Base-by-base conservation (phyloP, 116 monocot species). In the Thalassia testudinum region DNA sequence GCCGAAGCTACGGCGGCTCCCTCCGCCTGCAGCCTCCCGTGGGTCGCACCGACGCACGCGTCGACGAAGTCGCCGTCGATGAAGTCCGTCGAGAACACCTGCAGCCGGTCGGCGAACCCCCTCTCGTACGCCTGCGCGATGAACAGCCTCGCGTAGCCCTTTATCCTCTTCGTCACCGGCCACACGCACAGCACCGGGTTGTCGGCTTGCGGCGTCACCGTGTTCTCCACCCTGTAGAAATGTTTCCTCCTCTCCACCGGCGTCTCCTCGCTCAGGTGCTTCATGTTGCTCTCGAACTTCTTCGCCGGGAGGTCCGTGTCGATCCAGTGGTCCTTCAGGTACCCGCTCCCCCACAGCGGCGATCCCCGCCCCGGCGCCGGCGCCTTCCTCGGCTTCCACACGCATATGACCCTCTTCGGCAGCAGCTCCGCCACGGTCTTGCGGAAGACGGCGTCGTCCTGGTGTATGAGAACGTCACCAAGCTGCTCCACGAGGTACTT, bases 161-260 rank as follows among this genome's bases (percentile, higher is more conserved):
- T 70, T 42, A 86, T 74, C 60, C 74, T 49, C 7, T 16, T 16
- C 18, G 73, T 81, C 26, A 80, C 81, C 47, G 71, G 81, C 60
- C 49, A 13, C 19, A 86, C 78, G 47, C 74, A 70, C 42, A 78
- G 40, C 44, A 81, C 56, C 28, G 69, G 75, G 52, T 81, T 81
- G 43, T 81, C 81, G 1, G 77, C 61, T 63, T 81, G 67, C 26
- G 81, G 86, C 29, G 77, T 86, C 14, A 66, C 69, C 27, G 86
- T 81, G 68, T 86, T 86, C 74, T 80, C 86, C 23, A 86, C 74
- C 38, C 81, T 49, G 69, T 80, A 86, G 50, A 86, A 77, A 59
- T 67, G 77, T 51, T 64, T 80, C 49, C 74, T 61, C 19, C 56
- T 15, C n/a, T n/a, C n/a, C 19, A 47, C 71, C 5, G 77, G 68